A percentile compares a stretch with the other conserved stretches of the same genome.
Conservation (phyloP, 2,329 filamentous ascomycete genomes). For the Dothiorella sarmentorum region DNA sequence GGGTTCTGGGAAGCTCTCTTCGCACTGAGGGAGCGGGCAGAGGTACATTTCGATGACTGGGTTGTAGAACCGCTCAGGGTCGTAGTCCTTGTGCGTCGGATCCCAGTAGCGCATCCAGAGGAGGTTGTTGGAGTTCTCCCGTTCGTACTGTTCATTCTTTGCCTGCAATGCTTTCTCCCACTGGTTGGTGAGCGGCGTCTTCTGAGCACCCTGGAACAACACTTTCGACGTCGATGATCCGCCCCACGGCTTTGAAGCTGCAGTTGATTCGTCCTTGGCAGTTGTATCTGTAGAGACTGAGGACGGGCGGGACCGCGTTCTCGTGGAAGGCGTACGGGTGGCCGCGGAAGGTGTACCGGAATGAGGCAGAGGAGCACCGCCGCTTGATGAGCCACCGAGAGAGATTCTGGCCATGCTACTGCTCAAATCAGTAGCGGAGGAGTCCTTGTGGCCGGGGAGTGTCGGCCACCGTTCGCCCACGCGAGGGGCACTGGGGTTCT, state of each 20-base stretch:
- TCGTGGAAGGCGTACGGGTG: not conserved
- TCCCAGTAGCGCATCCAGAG: slow-evolving; percentile 46
- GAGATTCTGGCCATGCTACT: not conserved
- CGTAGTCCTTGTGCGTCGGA: slow-evolving; percentile 49
- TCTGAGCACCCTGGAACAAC: slow-evolving; percentile 37
- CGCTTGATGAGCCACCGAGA: not conserved
- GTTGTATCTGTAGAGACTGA: not conserved
- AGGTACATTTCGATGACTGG: slow-evolving; percentile 44
- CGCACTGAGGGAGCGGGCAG: slow-evolving; percentile 55
- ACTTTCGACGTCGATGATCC: not conserved
- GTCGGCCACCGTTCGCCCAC: not conserved
- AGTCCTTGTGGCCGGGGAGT: not conserved
- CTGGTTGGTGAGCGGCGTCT: slow-evolving; percentile 28
- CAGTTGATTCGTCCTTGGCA: not conserved
- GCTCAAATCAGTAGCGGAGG: not conserved
- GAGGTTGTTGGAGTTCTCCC: slow-evolving; percentile 36
- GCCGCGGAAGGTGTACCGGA: not conserved
- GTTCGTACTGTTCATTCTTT: slow-evolving; percentile 28
- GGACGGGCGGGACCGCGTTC: not conserved
- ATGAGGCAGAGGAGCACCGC: not conserved
- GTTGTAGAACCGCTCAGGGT: slow-evolving; percentile 47
- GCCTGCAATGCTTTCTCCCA: slow-evolving; percentile 29
- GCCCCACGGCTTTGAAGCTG: not conserved
- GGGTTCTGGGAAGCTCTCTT: slow-evolving; percentile 35
- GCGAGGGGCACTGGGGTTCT: not conserved